These are phyloP conservation scores for Phytophthora pini DNA, from an alignment of 352 stramenopile species.

Conservation along the genomic window DNA sequence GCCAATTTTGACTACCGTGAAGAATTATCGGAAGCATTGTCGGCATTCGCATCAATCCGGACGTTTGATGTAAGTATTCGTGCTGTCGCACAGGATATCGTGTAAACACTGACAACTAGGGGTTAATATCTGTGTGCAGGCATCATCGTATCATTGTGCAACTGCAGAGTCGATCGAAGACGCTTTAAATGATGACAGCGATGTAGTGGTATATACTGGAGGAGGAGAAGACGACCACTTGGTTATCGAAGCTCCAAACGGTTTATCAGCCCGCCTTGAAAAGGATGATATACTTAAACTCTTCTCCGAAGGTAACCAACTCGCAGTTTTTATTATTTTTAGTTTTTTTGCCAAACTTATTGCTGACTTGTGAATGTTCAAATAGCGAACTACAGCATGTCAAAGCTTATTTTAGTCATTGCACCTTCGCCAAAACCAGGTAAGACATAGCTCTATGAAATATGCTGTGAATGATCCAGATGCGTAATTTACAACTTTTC, in stretches of 20 bases:
- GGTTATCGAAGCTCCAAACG: conserved; percentile 42
- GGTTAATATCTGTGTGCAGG: conserved; percentile 14
- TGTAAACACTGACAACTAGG: conserved; percentile 1
- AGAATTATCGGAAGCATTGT: conserved; percentile 58
- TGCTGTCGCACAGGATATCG: background rate
- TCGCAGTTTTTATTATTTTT: background rate
- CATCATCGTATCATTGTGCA: conserved; percentile 43
- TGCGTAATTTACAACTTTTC: background rate
- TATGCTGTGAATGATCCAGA: background rate
- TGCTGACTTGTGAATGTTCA: conserved; percentile 12
- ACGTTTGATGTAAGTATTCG: conserved; percentile 45
- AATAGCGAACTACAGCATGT: conserved; percentile 16
- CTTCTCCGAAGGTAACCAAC: conserved; percentile 34
- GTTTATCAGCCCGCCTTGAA: conserved; percentile 37
- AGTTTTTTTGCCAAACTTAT: conserved; percentile 1
- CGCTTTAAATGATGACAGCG: conserved; percentile 35
- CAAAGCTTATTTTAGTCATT: conserved; percentile 51
- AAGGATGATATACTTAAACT: conserved; percentile 39
- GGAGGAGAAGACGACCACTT: conserved; percentile 42
- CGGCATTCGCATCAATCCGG: conserved; percentile 45
- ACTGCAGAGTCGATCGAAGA: conserved; percentile 39
- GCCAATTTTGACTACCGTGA: conserved; percentile 48
- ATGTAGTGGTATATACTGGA: conserved; percentile 55
- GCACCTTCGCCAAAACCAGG: conserved; percentile 36
- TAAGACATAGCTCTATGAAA: conserved; percentile 8